phyloP scores from a whole-genome alignment of 371 early-diverging fungal species.

The Mucor indicus region DNA sequence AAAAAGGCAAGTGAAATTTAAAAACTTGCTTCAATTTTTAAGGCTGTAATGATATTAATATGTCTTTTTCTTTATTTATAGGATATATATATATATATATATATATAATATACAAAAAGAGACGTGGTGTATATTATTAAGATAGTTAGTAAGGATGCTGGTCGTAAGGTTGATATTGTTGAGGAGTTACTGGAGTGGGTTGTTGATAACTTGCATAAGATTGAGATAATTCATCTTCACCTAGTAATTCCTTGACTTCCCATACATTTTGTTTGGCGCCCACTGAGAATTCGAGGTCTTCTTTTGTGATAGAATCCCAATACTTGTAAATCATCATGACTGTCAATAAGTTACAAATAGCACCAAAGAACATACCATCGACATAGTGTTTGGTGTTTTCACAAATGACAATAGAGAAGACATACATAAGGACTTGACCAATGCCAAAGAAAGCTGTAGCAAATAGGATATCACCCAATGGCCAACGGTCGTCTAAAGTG shows the following conservation, averaged over 20 bases:
- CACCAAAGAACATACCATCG: conserved; percentile 86
- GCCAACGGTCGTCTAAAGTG: conserved; percentile 86
- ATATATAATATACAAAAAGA: not conserved
- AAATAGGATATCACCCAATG: conserved; percentile 73
- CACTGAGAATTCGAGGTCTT: conserved; percentile 85
- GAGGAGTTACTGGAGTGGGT: too few relatives aligned
- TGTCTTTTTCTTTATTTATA: not conserved
- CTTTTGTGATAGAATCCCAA: conserved; percentile 93
- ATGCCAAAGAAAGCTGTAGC: conserved; percentile 68
- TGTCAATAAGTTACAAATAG: conserved; percentile 70
- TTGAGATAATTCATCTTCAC: conserved; percentile 38
- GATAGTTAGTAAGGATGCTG: conserved; percentile 14
- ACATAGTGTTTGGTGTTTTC: conserved; percentile 76
- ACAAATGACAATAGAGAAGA: conserved; percentile 66
- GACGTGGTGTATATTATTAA: too few relatives aligned
- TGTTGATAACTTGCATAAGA: conserved; percentile 16
- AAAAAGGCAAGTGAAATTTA: too few relatives aligned
- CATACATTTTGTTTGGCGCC: conserved; percentile 54
- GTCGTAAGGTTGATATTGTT: too few relatives aligned
- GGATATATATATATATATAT: not conserved
- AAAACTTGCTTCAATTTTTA: too few relatives aligned
- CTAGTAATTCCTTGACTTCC: conserved; percentile 77
- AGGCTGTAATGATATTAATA: too few relatives aligned
- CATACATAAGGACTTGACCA: conserved; percentile 66
- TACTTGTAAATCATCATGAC: conserved; percentile 95